phyloP scores from a whole-genome alignment of 768 basidiomycete species.

The Scleroderma bovista region DNA sequence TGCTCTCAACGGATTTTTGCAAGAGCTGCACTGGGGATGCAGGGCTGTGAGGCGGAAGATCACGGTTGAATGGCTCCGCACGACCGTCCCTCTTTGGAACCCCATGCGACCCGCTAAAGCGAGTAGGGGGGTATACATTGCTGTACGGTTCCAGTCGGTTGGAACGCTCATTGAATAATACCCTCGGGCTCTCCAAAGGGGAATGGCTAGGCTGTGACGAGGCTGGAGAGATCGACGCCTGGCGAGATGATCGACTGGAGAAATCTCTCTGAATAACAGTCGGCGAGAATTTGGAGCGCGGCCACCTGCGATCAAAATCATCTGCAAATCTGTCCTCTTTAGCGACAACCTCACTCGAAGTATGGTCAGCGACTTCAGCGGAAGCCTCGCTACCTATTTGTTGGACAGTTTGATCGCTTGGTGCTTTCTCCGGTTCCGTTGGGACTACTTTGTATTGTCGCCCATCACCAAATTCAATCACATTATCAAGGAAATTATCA shows the following conservation, averaged over 20 bases:
- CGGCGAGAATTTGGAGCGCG: conserved; percentile 57
- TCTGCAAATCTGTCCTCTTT: conserved; percentile 90
- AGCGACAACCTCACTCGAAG: conserved; percentile 43
- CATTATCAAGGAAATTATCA: conserved; percentile 80
- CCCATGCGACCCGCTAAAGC: conserved; percentile 28
- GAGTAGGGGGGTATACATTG: conserved; percentile 40
- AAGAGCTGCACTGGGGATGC: conserved; percentile 47
- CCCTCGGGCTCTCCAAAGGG: conserved; percentile 56
- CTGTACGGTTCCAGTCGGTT: conserved; percentile 85
- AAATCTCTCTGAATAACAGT: conserved; percentile 38
- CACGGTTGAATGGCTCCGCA: conserved; percentile 42
- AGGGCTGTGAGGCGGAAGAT: conserved; percentile 38
- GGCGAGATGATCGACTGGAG: conserved; percentile 26
- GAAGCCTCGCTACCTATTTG: conserved; percentile 7
- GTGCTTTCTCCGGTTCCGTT: conserved; percentile 28
- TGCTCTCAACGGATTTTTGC: conserved; percentile 43
- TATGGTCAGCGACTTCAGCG: conserved; percentile 16
- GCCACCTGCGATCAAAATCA: conserved; percentile 96
- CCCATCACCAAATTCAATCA: conserved; percentile 95
- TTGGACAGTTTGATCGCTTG: conserved; percentile 8
- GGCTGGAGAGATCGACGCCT: conserved; percentile 29
- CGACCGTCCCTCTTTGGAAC: conserved; percentile 38
- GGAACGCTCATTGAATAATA: conserved; percentile 93
- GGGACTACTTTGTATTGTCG: conserved; percentile 81
- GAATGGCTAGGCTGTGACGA: conserved; percentile 39